Conservation (phyloP, 345 rosid species). For the Pelargonium nanum region DNA sequence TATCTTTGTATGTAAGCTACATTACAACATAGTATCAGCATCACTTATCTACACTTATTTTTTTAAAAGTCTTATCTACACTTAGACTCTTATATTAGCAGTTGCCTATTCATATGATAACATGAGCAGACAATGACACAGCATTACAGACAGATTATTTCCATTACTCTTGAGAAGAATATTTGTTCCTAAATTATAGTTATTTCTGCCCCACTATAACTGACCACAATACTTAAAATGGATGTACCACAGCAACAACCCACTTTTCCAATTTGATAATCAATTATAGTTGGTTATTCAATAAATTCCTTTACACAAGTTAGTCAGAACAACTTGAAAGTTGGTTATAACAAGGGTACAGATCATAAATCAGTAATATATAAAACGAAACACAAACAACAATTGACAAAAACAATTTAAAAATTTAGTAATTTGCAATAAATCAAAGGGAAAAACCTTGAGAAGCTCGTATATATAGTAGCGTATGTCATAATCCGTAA, state of each 20-base stretch:
- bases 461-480: slow-evolving; percentile 74
- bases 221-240: neutral
- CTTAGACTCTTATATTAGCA: neutral
- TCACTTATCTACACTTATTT: neutral
- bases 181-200: neutral
- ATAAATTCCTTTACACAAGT: neutral
- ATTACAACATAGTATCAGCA: neutral
- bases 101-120: neutral
- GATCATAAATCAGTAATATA: neutral
- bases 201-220: neutral
- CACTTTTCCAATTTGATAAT: neutral
- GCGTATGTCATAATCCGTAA: slow-evolving; percentile 69
- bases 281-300: neutral
- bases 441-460: slow-evolving; percentile 40
- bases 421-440: neutral
- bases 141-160: neutral
- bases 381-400: neutral
- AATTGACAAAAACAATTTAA: neutral
- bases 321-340: neutral
- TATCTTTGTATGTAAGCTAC: neutral
- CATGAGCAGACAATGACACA: neutral
- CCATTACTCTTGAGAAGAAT: neutral
- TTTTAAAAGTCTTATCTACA: neutral
- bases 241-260: neutral
- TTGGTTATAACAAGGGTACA: neutral